phyloP scores from a whole-genome alignment of 1,284 basidiomycete genomes.

The Ceratobasidium sp. region DNA sequence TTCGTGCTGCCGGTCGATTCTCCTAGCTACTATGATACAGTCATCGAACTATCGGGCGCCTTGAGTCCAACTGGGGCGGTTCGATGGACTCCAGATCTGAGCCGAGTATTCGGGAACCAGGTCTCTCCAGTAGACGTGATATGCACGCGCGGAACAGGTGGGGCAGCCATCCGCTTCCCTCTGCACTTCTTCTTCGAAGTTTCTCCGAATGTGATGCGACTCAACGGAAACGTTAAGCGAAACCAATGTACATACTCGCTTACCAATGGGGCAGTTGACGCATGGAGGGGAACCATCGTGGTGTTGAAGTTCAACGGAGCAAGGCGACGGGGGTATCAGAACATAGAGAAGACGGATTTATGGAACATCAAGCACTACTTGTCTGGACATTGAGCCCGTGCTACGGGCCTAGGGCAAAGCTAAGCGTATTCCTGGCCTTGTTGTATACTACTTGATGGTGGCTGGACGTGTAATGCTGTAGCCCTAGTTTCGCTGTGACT shows the following conservation, averaged over 20 bases:
- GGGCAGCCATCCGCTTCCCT: neutral
- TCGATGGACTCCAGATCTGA: constrained; percentile 1
- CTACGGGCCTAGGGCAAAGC: neutral
- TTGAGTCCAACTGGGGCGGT: constrained; percentile 11
- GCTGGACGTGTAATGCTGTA: too few relatives aligned
- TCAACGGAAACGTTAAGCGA: too few relatives aligned
- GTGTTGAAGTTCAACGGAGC: constrained; percentile 25
- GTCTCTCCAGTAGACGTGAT: neutral
- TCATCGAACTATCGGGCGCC: neutral
- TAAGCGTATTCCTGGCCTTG: neutral
- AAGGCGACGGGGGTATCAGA: constrained; percentile 18
- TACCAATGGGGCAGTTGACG: neutral
- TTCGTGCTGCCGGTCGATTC: constrained; percentile 10
- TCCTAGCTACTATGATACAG: neutral
- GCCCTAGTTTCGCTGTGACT: too few relatives aligned
- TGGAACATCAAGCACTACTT: neutral
- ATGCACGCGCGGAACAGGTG: neutral
- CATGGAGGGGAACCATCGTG: constrained; percentile 2
- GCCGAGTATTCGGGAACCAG: neutral
- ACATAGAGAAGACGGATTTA: constrained; percentile 11
- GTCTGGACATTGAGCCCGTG: neutral
- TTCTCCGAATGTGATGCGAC: neutral
- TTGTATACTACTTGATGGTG: too few relatives aligned
- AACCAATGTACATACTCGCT: neutral
- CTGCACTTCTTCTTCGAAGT: constrained; percentile 22